These are phyloP conservation scores for Hippophae rhamnoides DNA, from an alignment of 306 rosid species.

Conservation along the genomic window DNA sequence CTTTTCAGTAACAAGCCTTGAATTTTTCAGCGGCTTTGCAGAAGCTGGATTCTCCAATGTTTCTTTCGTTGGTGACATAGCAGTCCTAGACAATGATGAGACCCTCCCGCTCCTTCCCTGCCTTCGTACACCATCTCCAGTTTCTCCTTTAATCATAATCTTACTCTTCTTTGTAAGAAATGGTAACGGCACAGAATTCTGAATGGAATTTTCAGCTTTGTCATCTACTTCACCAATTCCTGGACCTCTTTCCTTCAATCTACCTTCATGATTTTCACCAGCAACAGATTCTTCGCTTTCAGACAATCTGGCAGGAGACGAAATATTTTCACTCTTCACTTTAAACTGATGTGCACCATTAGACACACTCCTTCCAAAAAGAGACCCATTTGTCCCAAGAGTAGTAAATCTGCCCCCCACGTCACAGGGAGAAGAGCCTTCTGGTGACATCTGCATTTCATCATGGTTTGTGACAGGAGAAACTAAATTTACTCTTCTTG, in stretches of 20 bases:
- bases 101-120: conserved; percentile 59
- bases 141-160: conserved; percentile 38
- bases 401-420: conserved; percentile 42
- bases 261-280: conserved; percentile 44
- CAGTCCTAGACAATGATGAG: conserved; percentile 41
- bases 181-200: conserved; percentile 31
- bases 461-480: conserved; percentile 59
- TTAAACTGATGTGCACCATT: conserved; percentile 32
- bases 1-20: conserved; percentile 47
- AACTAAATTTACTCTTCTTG: conserved; percentile 67
- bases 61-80: conserved; percentile 39
- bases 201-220: conserved; percentile 30
- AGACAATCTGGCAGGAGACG: conserved; percentile 59
- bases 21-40: conserved; percentile 42
- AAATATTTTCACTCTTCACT: conserved; percentile 40
- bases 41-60: conserved; percentile 44
- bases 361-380: conserved; percentile 37
- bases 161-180: conserved; percentile 38
- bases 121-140: conserved; percentile 42
- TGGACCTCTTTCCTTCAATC: conserved; percentile 52
- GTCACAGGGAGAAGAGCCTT: conserved; percentile 56
- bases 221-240: conserved; percentile 38
- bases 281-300: conserved; percentile 73
- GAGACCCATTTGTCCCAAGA: conserved; percentile 38
- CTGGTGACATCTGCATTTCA: conserved; percentile 44